Evolutionary conservation across 108 stramenopile genomes (phyloP), one percentile per base, ranked within the genome.

Genomic region (Cyclostephanos tholiformis): DNA sequence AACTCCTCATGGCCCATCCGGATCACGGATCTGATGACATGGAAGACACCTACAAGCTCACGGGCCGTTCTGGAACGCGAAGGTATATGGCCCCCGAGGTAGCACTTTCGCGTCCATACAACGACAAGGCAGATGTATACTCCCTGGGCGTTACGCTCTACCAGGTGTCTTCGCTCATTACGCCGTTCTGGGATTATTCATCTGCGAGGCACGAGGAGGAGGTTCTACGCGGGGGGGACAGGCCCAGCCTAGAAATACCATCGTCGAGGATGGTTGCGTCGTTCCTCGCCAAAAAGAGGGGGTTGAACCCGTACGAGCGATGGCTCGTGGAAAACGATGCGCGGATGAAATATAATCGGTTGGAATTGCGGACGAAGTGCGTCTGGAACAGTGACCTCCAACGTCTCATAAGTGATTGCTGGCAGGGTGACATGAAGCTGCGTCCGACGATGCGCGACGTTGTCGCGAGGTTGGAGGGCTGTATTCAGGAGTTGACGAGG

Each of bases 71-170:
- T 11, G 91, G 90, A 11, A 77, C 77, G 9, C 49, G 86, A 29
- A 75, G 89, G 41, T 89, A 89, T 65, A 88, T 92, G 87, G 82
- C 88, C 19, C 88, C 91, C 2, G 91, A 92, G 65, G 78, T 86
- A 41, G 83, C 84, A 11, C 51, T 62, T 9, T 81, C 76, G 20
- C 64, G 63, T 22, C 71, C 82, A 1, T 78, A 82, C 51, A 76
- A 72, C 35, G 48, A 82, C 20, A 66, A 72, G n/a, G 82, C 80
- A 13, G 88, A 89, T 64, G 86, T 86, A 29, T 89, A 89, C 69
- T 76, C 74, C 13, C 83, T 88, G 61, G 86, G 86, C n/a, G 79
- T 92, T n/a, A 41, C 89, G 41, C 51, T 92, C 51, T 92, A 89
- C 85, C 88, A 91, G 57, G 71, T 91, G 49, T 72, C 71, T 20